phyloP scores from a whole-genome alignment of 179 eudicot genomes.

The Amaranthus tricolor region DNA sequence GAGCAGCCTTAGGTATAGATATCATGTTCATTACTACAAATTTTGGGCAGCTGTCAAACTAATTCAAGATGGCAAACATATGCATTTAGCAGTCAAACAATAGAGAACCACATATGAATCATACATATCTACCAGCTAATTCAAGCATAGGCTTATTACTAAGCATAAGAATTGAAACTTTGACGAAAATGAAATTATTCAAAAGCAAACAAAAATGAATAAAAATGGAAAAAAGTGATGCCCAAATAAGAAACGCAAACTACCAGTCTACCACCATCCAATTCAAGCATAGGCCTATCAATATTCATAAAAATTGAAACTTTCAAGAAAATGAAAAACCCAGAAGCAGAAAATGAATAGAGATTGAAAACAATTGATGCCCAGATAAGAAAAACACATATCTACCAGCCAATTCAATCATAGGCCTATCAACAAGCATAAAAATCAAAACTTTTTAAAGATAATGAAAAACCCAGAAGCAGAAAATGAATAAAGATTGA shows the following conservation, averaged over 20 bases:
- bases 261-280: neutral
- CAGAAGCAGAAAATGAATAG: neutral
- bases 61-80: no score
- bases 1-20: neutral
- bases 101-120: no score
- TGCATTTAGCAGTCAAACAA: no score
- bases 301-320: neutral
- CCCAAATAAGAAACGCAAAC: neutral
- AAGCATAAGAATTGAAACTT: no score
- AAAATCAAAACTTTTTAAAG: no score
- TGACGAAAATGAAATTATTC: neutral
- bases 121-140: no score
- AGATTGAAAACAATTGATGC: neutral
- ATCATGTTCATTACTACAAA: neutral
- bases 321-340: neutral
- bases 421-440: no score
- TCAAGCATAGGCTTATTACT: no score
- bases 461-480: neutral
- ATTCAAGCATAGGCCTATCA: neutral
- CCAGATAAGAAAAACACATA: constrained; percentile 2
- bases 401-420: neutral
- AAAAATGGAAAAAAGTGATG: neutral
- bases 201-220: neutral
- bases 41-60: no score
- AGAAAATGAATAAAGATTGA: neutral